Conservation (phyloP, 805 yeast genomes). For the Brettanomyces bruxellensis region DNA sequence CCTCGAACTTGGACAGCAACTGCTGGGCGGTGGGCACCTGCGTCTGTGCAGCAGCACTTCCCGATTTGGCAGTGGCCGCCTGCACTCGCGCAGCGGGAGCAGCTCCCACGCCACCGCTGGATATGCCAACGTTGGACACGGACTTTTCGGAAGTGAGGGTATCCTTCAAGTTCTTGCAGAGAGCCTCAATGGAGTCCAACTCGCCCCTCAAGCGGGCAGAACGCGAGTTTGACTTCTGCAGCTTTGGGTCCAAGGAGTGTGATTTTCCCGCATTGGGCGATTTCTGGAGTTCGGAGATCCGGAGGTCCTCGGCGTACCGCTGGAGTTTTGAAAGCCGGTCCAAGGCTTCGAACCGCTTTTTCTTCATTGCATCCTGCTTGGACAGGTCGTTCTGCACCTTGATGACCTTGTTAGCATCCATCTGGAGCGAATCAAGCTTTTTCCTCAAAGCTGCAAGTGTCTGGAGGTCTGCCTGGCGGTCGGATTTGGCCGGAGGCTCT, state of each 20-base stretch:
- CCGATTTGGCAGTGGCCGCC: slow-evolving; percentile 10
- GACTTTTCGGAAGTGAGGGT: slow-evolving; percentile 13
- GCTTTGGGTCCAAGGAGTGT: slow-evolving; percentile 23
- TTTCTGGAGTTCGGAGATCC: slow-evolving; percentile 10
- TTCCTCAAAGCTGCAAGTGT: slow-evolving; percentile 47
- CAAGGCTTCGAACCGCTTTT: slow-evolving; percentile 58
- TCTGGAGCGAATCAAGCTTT: slow-evolving; percentile 53
- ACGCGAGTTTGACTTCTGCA: slow-evolving; percentile 8
- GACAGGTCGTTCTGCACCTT: slow-evolving; percentile 45
- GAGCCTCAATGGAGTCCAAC: slow-evolving; percentile 16
- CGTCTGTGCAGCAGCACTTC: slow-evolving; percentile 6
- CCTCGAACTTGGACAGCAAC: slow-evolving; percentile 16
- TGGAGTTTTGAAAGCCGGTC: slow-evolving; percentile 67
- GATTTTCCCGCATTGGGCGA: not conserved
- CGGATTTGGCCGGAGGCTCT: slow-evolving; percentile 8
- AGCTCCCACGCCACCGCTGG: no score
- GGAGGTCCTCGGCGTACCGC: slow-evolving; percentile 20
- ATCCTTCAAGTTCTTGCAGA: slow-evolving; percentile 18
- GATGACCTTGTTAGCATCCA: slow-evolving; percentile 68
- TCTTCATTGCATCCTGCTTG: slow-evolving; percentile 45
- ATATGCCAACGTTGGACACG: not conserved
- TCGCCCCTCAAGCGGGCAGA: slow-evolving; percentile 15
- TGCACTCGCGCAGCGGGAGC: not conserved
- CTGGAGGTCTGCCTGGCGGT: slow-evolving; percentile 39
- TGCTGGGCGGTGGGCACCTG: not conserved